Conservation (phyloP, 345 rosid species). For the Jatropha curcas region DNA sequence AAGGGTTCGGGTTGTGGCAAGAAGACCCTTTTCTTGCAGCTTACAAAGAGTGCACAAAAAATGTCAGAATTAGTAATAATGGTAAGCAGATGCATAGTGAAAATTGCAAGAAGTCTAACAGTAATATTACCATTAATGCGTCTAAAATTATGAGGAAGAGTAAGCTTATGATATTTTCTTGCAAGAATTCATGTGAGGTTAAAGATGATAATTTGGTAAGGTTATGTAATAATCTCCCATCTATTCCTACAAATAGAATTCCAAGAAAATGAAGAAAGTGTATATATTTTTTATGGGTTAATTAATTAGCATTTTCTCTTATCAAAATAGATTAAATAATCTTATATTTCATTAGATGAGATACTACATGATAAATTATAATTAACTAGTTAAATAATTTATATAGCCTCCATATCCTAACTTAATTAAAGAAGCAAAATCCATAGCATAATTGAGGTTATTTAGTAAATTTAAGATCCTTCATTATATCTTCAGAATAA, state of each 20-base stretch:
- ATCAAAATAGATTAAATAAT: no score
- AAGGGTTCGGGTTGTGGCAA: conserved; percentile 42
- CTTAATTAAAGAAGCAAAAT: background rate
- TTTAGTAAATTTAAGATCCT: no score
- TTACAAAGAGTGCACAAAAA: conserved; percentile 63
- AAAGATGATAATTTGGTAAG: conserved; percentile 42
- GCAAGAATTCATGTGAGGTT: conserved; percentile 57
- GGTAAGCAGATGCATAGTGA: background rate
- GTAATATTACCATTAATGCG: background rate
- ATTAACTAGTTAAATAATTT: background rate
- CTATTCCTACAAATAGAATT: conserved; percentile 42
- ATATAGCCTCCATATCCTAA: background rate
- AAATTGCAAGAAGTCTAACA: conserved; percentile 10
- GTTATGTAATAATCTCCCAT: conserved; percentile 41
- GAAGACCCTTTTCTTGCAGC: conserved; percentile 69
- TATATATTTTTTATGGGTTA: no score
- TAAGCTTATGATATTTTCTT: conserved; percentile 38
- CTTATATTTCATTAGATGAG: no score
- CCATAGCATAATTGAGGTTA: no score
- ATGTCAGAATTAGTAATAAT: conserved; percentile 1
- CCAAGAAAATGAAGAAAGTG: background rate
- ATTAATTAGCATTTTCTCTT: no score
- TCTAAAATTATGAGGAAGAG: conserved; percentile 25
- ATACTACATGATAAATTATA: no score
- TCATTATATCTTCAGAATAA: no score